Evolutionary conservation across 352 stramenopile genomes (phyloP).

Genomic region (Globisporangium mamillatum): DNA sequence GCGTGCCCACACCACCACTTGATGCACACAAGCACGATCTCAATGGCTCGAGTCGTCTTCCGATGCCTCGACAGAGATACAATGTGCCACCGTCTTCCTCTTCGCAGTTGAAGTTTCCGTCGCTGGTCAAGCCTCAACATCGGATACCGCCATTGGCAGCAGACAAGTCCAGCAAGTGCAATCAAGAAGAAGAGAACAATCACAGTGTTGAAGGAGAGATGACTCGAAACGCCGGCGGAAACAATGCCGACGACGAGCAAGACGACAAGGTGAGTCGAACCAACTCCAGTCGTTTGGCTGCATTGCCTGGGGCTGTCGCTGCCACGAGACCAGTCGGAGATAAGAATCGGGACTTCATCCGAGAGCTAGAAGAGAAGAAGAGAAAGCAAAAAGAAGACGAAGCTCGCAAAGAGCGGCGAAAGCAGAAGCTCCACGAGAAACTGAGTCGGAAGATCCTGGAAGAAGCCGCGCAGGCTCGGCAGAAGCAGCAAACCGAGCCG

Average conservation of each 20-base stretch:
- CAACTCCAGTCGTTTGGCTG: conserved; percentile 17
- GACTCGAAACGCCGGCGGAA: conserved; percentile 13
- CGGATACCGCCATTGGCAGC: neutral
- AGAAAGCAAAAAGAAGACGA: conserved; percentile 55
- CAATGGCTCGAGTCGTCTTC: conserved; percentile 23
- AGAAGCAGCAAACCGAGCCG: conserved; percentile 24
- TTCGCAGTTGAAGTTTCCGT: conserved; percentile 39
- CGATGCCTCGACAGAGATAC: conserved; percentile 20
- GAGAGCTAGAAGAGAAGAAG: conserved; percentile 73
- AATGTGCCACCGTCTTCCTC: conserved; percentile 7
- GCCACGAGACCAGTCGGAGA: conserved; percentile 17
- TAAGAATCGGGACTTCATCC: conserved; percentile 71
- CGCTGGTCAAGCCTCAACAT: conserved; percentile 32
- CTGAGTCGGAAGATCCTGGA: conserved; percentile 50
- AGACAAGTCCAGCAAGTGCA: conserved; percentile 18
- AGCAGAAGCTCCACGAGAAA: conserved; percentile 64
- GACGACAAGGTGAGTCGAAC: conserved; percentile 15
- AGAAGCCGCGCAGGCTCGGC: conserved; percentile 33
- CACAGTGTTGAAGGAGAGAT: conserved; percentile 9
- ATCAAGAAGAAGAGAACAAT: conserved; percentile 38
- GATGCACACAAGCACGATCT: conserved; percentile 6
- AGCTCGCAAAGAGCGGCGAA: conserved; percentile 37
- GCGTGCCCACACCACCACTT: conserved; percentile 4
- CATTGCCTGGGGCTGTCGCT: conserved; percentile 16
- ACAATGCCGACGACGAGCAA: conserved; percentile 27